phyloP scores from a whole-genome alignment of 805 yeast genomes.

The Priceomyces castillae region DNA sequence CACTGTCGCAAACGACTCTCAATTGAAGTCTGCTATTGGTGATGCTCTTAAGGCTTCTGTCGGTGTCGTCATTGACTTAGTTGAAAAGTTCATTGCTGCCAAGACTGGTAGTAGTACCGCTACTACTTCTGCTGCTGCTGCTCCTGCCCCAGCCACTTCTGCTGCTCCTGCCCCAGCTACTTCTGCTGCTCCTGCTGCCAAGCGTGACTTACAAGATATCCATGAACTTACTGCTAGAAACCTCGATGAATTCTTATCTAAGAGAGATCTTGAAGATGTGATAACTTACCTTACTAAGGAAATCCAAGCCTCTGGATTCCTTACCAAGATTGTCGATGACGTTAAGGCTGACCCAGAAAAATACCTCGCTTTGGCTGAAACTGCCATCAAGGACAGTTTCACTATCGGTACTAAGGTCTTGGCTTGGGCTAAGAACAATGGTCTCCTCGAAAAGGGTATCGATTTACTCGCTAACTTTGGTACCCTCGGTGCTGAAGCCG shows the following conservation, averaged over 20 bases:
- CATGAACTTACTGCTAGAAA: slow-evolving; percentile 34
- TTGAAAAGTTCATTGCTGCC: slow-evolving; percentile 19
- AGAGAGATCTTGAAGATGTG: slow-evolving; percentile 34
- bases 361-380: slow-evolving; percentile 24
- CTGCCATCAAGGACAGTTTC: slow-evolving; percentile 24
- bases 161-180: slow-evolving; percentile 12
- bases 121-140: slow-evolving; percentile 12
- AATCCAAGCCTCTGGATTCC: slow-evolving; percentile 35
- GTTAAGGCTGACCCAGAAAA: slow-evolving; percentile 37
- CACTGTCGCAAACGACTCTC: slow-evolving; percentile 28
- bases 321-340: slow-evolving; percentile 28
- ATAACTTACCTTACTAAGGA: slow-evolving; percentile 25
- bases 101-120: slow-evolving; percentile 10
- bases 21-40: slow-evolving; percentile 33
- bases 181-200: slow-evolving; percentile 13
- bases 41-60: slow-evolving; percentile 29
- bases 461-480: not conserved
- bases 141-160: too few species aligned
- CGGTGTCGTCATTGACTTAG: not conserved
- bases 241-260: slow-evolving; percentile 30
- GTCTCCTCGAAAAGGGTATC: slow-evolving; percentile 1
- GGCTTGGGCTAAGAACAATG: slow-evolving; percentile 1
- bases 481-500: not conserved
- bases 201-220: slow-evolving; percentile 9
- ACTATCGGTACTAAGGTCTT: not conserved